Percentiles rank a stretch among this genome's conserved stretches.
phyloP scores from a whole-genome alignment of 441 rosid genomes.

The Populus hybrid region DNA sequence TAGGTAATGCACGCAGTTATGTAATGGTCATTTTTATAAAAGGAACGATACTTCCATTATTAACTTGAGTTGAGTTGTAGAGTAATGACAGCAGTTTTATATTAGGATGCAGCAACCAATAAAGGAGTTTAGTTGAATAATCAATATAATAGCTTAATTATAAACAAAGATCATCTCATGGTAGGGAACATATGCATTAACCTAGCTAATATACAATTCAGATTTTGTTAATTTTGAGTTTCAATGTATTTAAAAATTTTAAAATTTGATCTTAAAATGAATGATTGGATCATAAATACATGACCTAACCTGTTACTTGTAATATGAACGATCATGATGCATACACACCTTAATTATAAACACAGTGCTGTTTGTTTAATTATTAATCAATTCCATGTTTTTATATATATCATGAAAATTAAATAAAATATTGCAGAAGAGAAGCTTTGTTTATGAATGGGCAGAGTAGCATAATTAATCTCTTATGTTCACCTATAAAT shows the following conservation, averaged over 20 bases:
- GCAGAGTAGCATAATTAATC: not conserved
- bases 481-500: not conserved
- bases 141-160: not conserved
- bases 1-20: too few species aligned
- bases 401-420: not conserved
- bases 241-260: not conserved
- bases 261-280: not conserved
- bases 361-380: not conserved
- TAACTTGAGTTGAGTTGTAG: not conserved
- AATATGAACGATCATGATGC: too few species aligned
- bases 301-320: not conserved
- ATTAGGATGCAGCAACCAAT: not conserved
- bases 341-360: not conserved
- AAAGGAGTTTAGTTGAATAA: not conserved
- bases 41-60: not conserved
- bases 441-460: too few species aligned
- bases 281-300: not conserved
- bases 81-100: not conserved
- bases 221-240: not conserved
- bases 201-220: not conserved
- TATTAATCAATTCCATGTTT: not conserved
- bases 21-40: too few species aligned
- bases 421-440: not conserved
- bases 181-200: not conserved
- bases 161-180: not conserved